Evolutionary conservation across 2,329 filamentous ascomycete genomes (phyloP), one percentile per base, ranked within the genome.

Genomic region (Claviceps digitariae): DNA sequence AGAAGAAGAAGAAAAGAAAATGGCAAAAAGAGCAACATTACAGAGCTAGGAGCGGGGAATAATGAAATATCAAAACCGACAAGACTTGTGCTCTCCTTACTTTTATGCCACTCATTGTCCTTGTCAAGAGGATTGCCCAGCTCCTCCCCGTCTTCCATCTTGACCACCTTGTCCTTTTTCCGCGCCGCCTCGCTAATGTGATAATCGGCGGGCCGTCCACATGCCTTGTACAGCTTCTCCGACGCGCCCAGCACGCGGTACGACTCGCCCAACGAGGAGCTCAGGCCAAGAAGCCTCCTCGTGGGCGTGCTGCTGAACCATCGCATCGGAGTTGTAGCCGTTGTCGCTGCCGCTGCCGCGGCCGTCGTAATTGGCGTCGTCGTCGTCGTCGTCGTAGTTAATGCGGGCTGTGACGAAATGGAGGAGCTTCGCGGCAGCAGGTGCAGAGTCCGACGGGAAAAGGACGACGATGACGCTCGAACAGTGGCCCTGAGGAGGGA

Each of bases 191-290:
- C 77, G 2, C 85, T 79, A 54, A 95, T 87, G 51, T 74, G 80
- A 69, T 96, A 96, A 57, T 83, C 80, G 47, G 86, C 90, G 58
- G 86, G 81, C 54, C 70, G 71, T 9, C 83, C 78, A 69, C 88
- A 94, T 57, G 81, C 77, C 64, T 86, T 83, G 72, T 89, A 90
- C 54, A 96, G 74, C 54, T 78, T 74, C 70, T 94, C 84, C 27
- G 89, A 93, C 50, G 82, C 81, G 55, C 82, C 84, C 64, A 93
- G 87, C 36, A 90, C 86, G 52, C 86, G 79, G 66, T 96, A 96
- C 13, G 73, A 69, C 55, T 74, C 67, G 36, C 63, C 57, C 27
- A 73, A 56, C 17, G 61, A 60, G 23, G 62, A 62, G 8, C 65
- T 62, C 9, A 73, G 57, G 5, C 66, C 64, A 21, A 74, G 59